Evolutionary conservation across 805 yeast species (phyloP).

Genomic region (Lipomyces oligophaga): DNA sequence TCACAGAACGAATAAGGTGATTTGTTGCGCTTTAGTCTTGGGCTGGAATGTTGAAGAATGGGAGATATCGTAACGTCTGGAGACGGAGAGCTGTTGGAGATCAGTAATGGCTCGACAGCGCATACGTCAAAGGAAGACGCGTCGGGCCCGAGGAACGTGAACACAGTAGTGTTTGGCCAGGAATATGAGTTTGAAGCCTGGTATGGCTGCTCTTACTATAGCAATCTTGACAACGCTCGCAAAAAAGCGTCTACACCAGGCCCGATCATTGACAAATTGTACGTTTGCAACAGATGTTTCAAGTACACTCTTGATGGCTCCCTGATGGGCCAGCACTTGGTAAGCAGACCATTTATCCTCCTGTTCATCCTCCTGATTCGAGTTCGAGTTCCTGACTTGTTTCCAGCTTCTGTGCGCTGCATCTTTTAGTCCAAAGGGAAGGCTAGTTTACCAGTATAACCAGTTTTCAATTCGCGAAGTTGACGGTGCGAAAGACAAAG

Average conservation of each 20-base stretch:
- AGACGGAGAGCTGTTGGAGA: slow-evolving; percentile 2
- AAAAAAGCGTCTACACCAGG: slow-evolving; percentile 1
- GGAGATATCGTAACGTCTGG: slow-evolving; percentile 2
- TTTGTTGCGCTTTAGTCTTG: no score
- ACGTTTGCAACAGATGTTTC: slow-evolving; percentile 80
- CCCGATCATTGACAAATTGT: slow-evolving; percentile 40
- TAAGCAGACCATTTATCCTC: slow-evolving; percentile 3
- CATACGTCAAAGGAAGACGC: background rate
- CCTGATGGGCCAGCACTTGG: slow-evolving; percentile 50
- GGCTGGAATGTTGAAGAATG: slow-evolving; percentile 5
- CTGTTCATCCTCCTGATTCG: background rate
- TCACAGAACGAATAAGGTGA: no score
- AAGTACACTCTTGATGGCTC: slow-evolving; percentile 57
- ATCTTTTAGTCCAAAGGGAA: slow-evolving; percentile 52
- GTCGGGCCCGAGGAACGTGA: slow-evolving; percentile 47
- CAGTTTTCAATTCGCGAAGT: slow-evolving; percentile 58
- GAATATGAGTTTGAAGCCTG: slow-evolving; percentile 65
- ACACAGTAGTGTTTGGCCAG: slow-evolving; percentile 62
- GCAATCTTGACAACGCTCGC: slow-evolving; percentile 3
- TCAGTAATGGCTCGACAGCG: background rate
- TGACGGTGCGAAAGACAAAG: slow-evolving; percentile 55
- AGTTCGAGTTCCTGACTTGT: slow-evolving; percentile 1
- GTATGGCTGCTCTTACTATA: slow-evolving; percentile 66
- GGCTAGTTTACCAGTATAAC: slow-evolving; percentile 60
- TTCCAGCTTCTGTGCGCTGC: slow-evolving; percentile 43